Base-by-base conservation (phyloP, 2,329 filamentous ascomycete genomes). In the Trichoderma sp. region DNA sequence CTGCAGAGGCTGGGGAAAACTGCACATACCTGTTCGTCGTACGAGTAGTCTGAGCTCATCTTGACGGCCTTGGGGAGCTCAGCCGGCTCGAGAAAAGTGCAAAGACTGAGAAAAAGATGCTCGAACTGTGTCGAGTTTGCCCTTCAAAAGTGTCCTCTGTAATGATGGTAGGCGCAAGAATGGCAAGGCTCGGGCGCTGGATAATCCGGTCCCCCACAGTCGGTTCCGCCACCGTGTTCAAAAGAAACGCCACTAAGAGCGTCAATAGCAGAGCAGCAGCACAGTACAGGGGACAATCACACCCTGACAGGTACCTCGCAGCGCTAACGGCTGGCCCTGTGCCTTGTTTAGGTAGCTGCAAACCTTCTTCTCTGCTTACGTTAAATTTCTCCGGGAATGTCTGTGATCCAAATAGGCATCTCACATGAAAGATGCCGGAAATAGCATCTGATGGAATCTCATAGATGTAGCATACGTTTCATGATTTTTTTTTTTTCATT, bases 41-140 rank as follows among this genome's bases (percentile, higher is more conserved):
- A 99, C 82, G 94, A 97, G 89, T 99, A 99, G 86, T 98, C 96
- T 82, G 94, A 94, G 83, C 93, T 95, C 92, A 97, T 97, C 84
- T 88, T 92, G 86, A 81, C 84, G 80, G 80, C 79, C 78, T 78
- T 76, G 64, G 80, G 80, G 81, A 83, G 83, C 85, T 83, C 81
- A 81, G 80, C 80, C 82, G 78, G 81, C 83, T 81, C 79, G 78
- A 65, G 74, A 33, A 64, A 68, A 72, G 6, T 59, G 59, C 35
- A 76, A 76, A 73, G 33, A 75, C 74, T 71, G 18, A 35, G 41
- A 75, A 75, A 75, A 71, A 53, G 75, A 14, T 65, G 56, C 64
- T 50, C 63, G 16, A 63, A 33, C 45, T 56, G 53, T 33, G 41
- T 41, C 18, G 27, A 63, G 69, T 50, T 60, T 65, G 75, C 75